phyloP scores from a whole-genome alignment of 257 asterid genomes.

The Leonotis leonurus region DNA sequence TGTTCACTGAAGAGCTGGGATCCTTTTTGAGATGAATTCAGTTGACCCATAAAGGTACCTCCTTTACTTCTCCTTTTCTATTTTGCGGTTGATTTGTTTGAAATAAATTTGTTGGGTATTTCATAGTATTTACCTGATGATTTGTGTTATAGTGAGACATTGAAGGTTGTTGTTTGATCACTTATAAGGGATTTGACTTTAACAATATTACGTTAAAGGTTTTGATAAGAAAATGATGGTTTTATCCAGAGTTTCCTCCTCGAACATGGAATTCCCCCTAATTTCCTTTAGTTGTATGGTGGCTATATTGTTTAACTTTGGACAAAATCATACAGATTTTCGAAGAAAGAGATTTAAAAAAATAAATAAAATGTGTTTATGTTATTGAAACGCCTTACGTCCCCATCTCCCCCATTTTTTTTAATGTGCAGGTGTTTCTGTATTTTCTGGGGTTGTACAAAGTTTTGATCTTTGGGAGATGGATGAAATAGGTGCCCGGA shows the following conservation, averaged over 20 bases:
- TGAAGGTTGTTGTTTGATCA: not conserved
- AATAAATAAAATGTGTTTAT: too few species aligned
- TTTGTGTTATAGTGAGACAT: not conserved
- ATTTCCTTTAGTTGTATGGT: not conserved
- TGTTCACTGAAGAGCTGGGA: slow-evolving; percentile 5
- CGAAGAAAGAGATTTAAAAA: too few species aligned
- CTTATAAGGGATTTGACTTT: not conserved
- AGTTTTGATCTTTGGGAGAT: slow-evolving; percentile 21
- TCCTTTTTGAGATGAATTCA: slow-evolving; percentile 20
- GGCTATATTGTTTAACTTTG: not conserved
- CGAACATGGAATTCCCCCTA: not conserved
- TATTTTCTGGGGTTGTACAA: not conserved
- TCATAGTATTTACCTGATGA: slow-evolving; percentile 8
- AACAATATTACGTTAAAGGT: not conserved
- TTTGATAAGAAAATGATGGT: not conserved
- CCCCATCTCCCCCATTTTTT: too few species aligned
- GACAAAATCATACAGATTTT: not conserved
- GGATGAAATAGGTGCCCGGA: slow-evolving; percentile 59
- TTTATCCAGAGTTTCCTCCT: not conserved
- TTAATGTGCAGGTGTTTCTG: slow-evolving; percentile 23
- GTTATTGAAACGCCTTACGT: not conserved
- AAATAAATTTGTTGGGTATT: not conserved
- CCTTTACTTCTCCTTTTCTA: not conserved
- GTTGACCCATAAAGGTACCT: slow-evolving; percentile 23
- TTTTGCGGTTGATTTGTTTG: not conserved